Conservation (phyloP, 176 grass and related monocot genomes). For the Thalia dealbata region DNA sequence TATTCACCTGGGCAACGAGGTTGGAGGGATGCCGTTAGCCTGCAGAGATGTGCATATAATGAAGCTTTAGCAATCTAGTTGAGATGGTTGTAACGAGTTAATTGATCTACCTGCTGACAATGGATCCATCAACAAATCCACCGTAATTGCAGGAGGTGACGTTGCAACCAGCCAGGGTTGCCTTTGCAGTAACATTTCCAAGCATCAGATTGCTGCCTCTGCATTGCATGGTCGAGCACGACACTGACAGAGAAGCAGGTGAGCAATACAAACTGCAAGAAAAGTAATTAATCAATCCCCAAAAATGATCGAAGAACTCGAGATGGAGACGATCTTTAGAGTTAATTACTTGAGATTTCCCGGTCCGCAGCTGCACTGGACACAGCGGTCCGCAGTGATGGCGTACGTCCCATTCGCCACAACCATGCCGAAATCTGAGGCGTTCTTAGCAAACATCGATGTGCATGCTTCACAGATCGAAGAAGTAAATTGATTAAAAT, state of each 20-base stretch:
- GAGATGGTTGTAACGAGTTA: not conserved
- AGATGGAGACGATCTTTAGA: too few relatives aligned
- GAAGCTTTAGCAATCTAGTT: too few relatives aligned
- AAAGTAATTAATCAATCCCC: not conserved
- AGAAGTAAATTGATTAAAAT: not conserved
- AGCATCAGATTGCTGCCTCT: conserved; percentile 54
- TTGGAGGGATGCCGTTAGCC: conserved; percentile 50
- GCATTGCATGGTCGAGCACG: conserved; percentile 89
- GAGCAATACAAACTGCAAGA: conserved; percentile 62
- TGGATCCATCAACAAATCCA: conserved; percentile 63
- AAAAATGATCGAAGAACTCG: too few relatives aligned
- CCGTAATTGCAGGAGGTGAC: conserved; percentile 74
- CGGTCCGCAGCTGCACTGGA: conserved; percentile 86
- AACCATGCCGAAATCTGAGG: conserved; percentile 51
- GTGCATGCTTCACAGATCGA: conserved; percentile 34
- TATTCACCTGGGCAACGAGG: conserved; percentile 60
- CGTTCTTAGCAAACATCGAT: conserved; percentile 44
- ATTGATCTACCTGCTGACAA: conserved; percentile 37
- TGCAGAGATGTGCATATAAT: conserved; percentile 10
- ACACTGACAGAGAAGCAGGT: conserved; percentile 57
- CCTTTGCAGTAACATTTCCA: conserved; percentile 47
- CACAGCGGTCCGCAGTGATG: conserved; percentile 58
- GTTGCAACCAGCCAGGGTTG: conserved; percentile 59
- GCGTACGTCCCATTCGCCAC: conserved; percentile 79
- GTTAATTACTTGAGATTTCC: conserved; percentile 44